Conservation (phyloP, 1,284 basidiomycete species). For the Cystobasidium slooffiae region DNA sequence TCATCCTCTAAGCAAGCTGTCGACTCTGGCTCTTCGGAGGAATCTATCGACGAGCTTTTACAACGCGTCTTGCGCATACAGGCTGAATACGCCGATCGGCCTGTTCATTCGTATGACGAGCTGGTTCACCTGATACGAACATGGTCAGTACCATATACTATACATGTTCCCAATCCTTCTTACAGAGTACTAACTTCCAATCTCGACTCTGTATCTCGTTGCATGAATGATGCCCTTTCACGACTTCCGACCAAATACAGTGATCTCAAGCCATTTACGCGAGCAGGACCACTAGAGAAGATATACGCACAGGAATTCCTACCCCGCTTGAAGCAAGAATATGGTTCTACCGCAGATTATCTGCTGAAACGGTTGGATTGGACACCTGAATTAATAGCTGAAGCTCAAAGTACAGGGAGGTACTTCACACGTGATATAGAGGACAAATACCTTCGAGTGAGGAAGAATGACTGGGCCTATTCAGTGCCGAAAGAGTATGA, state of each 20-base stretch:
- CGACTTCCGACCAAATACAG: not conserved
- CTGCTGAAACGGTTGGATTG: constrained; percentile 31
- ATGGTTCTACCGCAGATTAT: constrained; percentile 28
- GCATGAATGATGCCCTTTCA: not conserved
- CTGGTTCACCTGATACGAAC: constrained; percentile 19
- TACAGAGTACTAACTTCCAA: no score
- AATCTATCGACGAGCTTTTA: constrained; percentile 16
- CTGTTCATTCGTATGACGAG: constrained; percentile 37
- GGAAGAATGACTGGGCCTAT: constrained; percentile 37
- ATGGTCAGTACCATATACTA: no score
- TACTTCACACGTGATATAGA: constrained; percentile 38
- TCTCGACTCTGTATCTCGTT: not conserved
- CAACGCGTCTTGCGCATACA: constrained; percentile 17
- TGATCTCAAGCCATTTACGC: constrained; percentile 24
- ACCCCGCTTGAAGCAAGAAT: constrained; percentile 21
- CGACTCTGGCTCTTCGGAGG: not conserved
- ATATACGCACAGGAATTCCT: constrained; percentile 23
- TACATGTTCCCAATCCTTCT: no score
- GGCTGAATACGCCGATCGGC: constrained; percentile 9
- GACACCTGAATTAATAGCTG: constrained; percentile 3
- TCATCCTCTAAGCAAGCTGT: not conserved
- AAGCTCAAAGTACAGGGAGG: constrained; percentile 22
- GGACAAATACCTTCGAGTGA: constrained; percentile 11
- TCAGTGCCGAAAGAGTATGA: constrained; percentile 34
- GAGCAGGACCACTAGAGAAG: constrained; percentile 17